Base-by-base conservation (phyloP, 2,329 filamentous ascomycete genomes). In the Didymella pomorum region DNA sequence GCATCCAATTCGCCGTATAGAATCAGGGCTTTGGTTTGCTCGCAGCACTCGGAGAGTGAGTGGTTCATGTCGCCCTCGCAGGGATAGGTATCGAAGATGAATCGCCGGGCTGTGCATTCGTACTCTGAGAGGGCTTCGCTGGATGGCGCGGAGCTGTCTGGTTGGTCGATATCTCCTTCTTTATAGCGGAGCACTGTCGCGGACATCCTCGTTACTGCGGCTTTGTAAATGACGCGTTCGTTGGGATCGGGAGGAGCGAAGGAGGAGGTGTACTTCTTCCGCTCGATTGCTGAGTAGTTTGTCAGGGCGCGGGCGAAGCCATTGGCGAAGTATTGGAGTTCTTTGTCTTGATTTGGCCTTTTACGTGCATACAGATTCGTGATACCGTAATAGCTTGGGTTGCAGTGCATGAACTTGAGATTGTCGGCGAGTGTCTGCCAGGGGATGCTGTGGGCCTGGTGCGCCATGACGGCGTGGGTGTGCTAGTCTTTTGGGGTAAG, bases 381-480 rank as follows among this genome's bases (percentile, higher is more conserved):
- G 21, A 52, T 45, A 21, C 50, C 50, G 23, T 26, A 29, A 4
- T 52, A 45, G 29, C 50, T 41, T n/a, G 29, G 41, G 21, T 28
- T 52, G 29, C 50, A 52, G 11, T 52, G 41, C 18, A 16, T 37
- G 23, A 52, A 52, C 9, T 44, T 52, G 4, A 52, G 23, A 4
- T 52, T 52, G 3, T 45, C 23, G 21, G n/a, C 41, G 11, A 52
- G 41, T 16, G 41, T 45, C 10, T 52, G 41, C 50, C 50, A 52
- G 2, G 50, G 41, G 10, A 52, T 52, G 7, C 9, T 29, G 21
- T 45, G 29, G 8, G 41, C 29, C 16, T 52, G 50, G 41, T 52
- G 50, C 4, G 50, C 50, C 57, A 66, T 64, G 11, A 4, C 1
- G 14, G 11, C n/a, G n/a, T n/a, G n/a, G n/a, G n/a, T n/a, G n/a